These are phyloP conservation scores for Dorcoceras hygrometricum DNA, from an alignment of 257 asterid genomes.

Conservation along the genomic window DNA sequence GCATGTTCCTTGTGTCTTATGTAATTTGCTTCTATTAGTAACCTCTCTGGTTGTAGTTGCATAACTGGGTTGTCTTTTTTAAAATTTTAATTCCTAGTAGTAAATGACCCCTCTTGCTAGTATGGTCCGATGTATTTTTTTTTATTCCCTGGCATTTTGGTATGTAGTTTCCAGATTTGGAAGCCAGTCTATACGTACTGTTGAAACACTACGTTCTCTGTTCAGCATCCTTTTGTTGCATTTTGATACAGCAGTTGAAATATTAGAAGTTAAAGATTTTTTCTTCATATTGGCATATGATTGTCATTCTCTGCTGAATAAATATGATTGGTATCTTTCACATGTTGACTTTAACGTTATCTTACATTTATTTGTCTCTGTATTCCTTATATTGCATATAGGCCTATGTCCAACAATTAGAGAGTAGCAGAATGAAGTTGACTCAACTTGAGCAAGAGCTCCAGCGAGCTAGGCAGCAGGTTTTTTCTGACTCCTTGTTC, in stretches of 20 bases:
- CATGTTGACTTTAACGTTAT: background rate
- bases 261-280: background rate
- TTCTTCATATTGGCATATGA: background rate
- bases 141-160: background rate
- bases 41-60: background rate
- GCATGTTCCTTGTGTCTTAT: background rate
- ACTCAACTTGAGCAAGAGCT: constrained; percentile 99
- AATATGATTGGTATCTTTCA: constrained; percentile 9
- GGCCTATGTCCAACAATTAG: constrained; percentile 98
- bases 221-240: background rate
- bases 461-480: constrained; percentile 99
- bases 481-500: constrained; percentile 27
- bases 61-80: background rate
- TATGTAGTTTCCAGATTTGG: background rate
- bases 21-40: background rate
- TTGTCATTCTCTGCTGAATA: background rate
- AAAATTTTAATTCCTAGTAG: background rate
- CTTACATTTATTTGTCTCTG: constrained; percentile 12
- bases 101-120: background rate
- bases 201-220: background rate
- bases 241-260: background rate
- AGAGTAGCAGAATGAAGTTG: constrained; percentile 97
- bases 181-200: background rate
- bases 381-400: constrained; percentile 30
- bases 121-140: background rate